Base-by-base conservation (phyloP, 805 yeast species). In the Nakazawaea populi region DNA sequence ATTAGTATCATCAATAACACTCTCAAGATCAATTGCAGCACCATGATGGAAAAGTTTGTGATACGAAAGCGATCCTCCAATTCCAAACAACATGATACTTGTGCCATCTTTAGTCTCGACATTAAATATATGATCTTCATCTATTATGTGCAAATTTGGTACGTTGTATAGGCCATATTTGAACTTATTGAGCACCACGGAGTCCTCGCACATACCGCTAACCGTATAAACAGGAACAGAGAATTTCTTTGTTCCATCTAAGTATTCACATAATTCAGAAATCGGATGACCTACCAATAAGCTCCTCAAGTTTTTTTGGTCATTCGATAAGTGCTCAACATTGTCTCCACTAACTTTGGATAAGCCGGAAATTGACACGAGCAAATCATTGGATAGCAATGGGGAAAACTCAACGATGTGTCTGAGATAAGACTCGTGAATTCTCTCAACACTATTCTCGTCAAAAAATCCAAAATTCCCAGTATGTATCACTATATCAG, bases 381-480 rank as follows among this genome's bases (percentile, higher is more conserved):
- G 75, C 40, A 75, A 58, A 2, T 70, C 70, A 28, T 72, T 72
- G 8, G 77, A 77, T 30, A 85, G 60, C 18, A 83, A 69, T 8
- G 85, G 83, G 47, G 83, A 80, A 57, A 82, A 83, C 52, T 83
- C 84, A 10, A 85, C 85, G 34, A 85, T 77, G 58, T 82, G 87
- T 55, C 87, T 76, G 43, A 80, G 65, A 58, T 79, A 83, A 47
- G 74, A 79, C 59, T 75, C 83, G 61, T 76, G 77, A 51, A 80
- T 82, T 58, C 71, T 68, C 27, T 64, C 68, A 6, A 85, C 72
- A 42, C 86, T 77, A 14, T 74, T 76, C 36, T 67, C 67, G 58
- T 85, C 87, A 67, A 86, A 80, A 61, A 87, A 85, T 10, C 95
- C 95, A 68, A 85, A 86, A 54, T 82, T 83, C n/a, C 92, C 91